These are phyloP conservation scores for Erodium moschatum DNA, from an alignment of 441 rosid genomes.

Conservation along the genomic window DNA sequence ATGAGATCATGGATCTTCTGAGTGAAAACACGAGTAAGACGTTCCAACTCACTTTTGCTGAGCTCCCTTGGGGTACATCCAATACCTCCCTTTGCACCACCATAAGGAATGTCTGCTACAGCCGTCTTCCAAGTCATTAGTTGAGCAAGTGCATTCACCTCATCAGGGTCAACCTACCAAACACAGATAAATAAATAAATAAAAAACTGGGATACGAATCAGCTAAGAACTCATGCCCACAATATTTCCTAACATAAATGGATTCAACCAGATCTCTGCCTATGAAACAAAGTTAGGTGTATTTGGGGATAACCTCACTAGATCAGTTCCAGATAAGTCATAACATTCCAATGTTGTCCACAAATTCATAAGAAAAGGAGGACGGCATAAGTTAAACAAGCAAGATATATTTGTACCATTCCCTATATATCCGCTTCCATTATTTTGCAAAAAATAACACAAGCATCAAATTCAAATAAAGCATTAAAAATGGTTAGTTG, in stretches of 20 bases:
- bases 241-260: not conserved
- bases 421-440: too few relatives aligned
- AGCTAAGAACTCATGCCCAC: not conserved
- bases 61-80: slow-evolving; percentile 80
- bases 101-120: slow-evolving; percentile 89
- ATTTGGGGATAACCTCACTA: not conserved
- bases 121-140: slow-evolving; percentile 99
- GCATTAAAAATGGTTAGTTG: too few relatives aligned
- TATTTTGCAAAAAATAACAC: too few relatives aligned
- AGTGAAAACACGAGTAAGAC: slow-evolving; percentile 93
- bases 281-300: not conserved
- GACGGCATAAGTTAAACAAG: too few relatives aligned
- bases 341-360: too few relatives aligned
- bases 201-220: not conserved
- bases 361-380: too few relatives aligned
- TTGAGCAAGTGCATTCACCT: slow-evolving; percentile 94
- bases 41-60: slow-evolving; percentile 66
- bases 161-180: slow-evolving; percentile 85
- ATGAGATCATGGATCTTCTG: slow-evolving; percentile 98
- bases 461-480: too few relatives aligned
- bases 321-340: not conserved
- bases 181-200: not conserved
- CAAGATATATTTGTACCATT: too few relatives aligned
- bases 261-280: not conserved
- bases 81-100: slow-evolving; percentile 98